Base-by-base conservation (phyloP, 192 early-diverging fungal species). In the Gamsiella multidivaricata region DNA sequence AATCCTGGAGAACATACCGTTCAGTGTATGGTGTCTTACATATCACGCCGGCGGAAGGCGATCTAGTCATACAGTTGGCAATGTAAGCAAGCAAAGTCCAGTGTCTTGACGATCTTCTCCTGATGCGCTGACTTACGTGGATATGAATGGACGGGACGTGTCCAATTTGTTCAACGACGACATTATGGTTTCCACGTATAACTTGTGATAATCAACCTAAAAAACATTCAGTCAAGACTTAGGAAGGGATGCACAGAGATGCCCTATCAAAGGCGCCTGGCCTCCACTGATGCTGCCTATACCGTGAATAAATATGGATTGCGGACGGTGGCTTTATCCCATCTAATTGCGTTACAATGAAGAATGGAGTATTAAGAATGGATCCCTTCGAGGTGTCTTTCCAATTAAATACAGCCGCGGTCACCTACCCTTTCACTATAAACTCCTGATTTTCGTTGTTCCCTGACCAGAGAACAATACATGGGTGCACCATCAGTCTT, bases 381-480 rank as follows among this genome's bases (percentile, higher is more conserved):
- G n/a, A n/a, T n/a, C n/a, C n/a, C n/a, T n/a, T n/a, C n/a, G n/a
- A n/a, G n/a, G n/a, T n/a, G n/a, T n/a, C n/a, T n/a, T n/a, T n/a
- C n/a, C n/a, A n/a, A n/a, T n/a, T n/a, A n/a, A n/a, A n/a, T n/a
- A n/a, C n/a, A n/a, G n/a, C n/a, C n/a, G n/a, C n/a, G n/a, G 1
- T 63, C 26, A 32, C 79, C 39, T 65, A 88, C 59, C 75, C 81
- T 43, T 84, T 75, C 18, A 69, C 80, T 59, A 68, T 63, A 32
- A 70, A 69, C 64, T 89, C 84, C 31, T 80, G 81, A 29, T 88
- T 82, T 60, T 89, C 88, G 69, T 89, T 89, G 72, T 89, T 89
- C 12, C 88, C 88, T 2, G 82, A 79, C 80, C 81, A 88, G 14
- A 88, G 74, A 14, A 79, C 68, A 51, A 89, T 73, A 18, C 66